phyloP scores from a whole-genome alignment of 2,329 filamentous ascomycete genomes.

The Xylariaceae sp. region DNA sequence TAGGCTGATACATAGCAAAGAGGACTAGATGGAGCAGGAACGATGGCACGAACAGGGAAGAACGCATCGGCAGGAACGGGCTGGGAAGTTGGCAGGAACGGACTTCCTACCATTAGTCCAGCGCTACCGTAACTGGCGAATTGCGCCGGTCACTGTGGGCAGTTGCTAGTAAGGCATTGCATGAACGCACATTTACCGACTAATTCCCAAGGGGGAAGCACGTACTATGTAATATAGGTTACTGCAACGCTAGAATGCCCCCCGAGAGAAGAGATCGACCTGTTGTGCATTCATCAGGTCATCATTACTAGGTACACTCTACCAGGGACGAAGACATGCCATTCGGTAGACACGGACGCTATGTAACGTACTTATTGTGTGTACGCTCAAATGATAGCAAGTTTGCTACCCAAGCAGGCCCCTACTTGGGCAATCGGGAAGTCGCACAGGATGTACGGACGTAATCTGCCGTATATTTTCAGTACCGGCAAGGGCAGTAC shows the following conservation, averaged over 20 bases:
- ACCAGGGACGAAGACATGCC: too few species aligned
- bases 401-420: not conserved
- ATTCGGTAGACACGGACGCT: too few species aligned
- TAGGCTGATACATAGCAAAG: too few species aligned
- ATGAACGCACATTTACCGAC: not conserved
- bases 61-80: not conserved
- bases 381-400: not conserved
- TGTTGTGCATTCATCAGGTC: not conserved
- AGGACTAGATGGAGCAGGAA: not conserved
- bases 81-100: not conserved
- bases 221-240: not conserved
- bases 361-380: not conserved
- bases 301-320: not conserved
- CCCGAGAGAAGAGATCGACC: not conserved
- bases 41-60: not conserved
- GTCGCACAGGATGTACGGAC: not conserved
- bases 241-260: not conserved
- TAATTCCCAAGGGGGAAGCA: not conserved
- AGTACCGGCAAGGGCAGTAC: not conserved
- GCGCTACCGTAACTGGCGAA: not conserved
- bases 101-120: not conserved
- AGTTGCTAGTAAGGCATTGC: not conserved
- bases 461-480: conserved; percentile 2
- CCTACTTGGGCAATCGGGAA: not conserved
- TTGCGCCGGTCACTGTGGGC: not conserved